Conservation (phyloP, 148 eudicot genomes). For the Selenicereus undatus region DNA sequence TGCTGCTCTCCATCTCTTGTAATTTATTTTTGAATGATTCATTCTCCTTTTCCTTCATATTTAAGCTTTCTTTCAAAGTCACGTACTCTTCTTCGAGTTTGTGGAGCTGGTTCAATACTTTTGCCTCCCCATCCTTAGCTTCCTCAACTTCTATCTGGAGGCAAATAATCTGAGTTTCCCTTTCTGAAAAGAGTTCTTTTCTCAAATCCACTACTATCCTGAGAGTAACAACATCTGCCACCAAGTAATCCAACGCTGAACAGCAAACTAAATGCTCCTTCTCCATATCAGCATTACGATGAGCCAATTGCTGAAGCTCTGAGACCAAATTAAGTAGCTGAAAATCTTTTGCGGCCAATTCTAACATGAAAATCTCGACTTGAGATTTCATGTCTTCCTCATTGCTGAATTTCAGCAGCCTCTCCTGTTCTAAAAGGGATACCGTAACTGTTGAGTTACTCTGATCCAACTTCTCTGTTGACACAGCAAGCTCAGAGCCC, state of each 20-base stretch:
- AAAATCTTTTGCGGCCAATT: constrained; percentile 63
- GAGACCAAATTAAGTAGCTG: constrained; percentile 53
- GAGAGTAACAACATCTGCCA: constrained; percentile 40
- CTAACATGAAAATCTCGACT: constrained; percentile 46
- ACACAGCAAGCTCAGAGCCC: constrained; percentile 51
- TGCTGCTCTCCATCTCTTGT: constrained; percentile 30
- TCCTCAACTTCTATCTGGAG: constrained; percentile 35
- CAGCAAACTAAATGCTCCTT: constrained; percentile 17
- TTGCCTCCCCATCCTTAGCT: constrained; percentile 33
- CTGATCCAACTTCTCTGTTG: constrained; percentile 52
- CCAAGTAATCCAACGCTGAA: constrained; percentile 40
- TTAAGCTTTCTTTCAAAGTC: constrained; percentile 25
- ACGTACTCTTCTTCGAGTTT: constrained; percentile 29
- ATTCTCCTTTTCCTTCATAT: constrained; percentile 39
- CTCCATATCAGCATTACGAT: constrained; percentile 33
- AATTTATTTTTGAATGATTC: constrained; percentile 31
- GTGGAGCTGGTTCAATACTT: constrained; percentile 32
- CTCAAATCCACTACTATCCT: constrained; percentile 36
- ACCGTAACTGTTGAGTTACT: constrained; percentile 39
- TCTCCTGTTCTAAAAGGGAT: constrained; percentile 51
- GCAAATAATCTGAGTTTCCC: constrained; percentile 37
- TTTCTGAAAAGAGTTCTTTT: constrained; percentile 44
- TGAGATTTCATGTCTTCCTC: constrained; percentile 34
- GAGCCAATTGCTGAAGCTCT: constrained; percentile 44
- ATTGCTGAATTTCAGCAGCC: constrained; percentile 39